Evolutionary conservation across 1,139 yeast genomes (phyloP).

Genomic region (Scheffersomyces cryptocercus): DNA sequence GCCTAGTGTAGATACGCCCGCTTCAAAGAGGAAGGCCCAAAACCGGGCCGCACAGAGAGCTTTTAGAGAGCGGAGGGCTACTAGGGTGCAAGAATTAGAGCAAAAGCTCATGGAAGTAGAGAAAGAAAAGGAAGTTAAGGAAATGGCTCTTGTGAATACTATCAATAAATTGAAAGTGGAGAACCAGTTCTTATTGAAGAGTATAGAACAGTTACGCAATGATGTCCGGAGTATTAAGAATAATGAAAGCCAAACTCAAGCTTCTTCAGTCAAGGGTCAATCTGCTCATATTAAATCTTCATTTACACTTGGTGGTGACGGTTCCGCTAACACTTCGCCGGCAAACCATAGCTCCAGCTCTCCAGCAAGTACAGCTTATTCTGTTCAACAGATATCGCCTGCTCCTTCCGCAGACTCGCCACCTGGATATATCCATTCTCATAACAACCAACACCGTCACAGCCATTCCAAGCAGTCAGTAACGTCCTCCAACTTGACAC

Average conservation of each 20-base stretch:
- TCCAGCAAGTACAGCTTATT: conserved; percentile 32
- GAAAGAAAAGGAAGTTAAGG: conserved; percentile 62
- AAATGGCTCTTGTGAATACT: conserved; percentile 57
- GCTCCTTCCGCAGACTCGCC: conserved; percentile 57
- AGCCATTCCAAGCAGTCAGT: conserved; percentile 1
- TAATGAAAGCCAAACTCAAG: background rate
- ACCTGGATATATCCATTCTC: conserved; percentile 17
- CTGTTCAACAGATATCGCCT: conserved; percentile 52
- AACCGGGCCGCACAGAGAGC: conserved; percentile 96
- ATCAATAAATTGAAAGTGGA: conserved; percentile 42
- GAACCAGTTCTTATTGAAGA: conserved; percentile 38
- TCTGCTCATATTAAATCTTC: conserved; percentile 10
- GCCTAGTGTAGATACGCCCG: conserved; percentile 75
- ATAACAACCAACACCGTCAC: conserved; percentile 4
- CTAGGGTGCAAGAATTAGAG: conserved; percentile 51
- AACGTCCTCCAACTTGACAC: conserved; percentile 13
- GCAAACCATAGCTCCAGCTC: conserved; percentile 18
- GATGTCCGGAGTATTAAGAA: conserved; percentile 10
- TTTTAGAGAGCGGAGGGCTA: conserved; percentile 79
- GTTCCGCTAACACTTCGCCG: conserved; percentile 10
- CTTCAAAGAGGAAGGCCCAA: conserved; percentile 84
- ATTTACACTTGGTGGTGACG: conserved; percentile 11
- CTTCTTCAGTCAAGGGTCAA: conserved; percentile 6
- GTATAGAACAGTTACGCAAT: conserved; percentile 35
- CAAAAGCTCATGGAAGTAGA: conserved; percentile 58